Conservation (phyloP, 2,329 filamentous ascomycete species). For the Nectriaceae sp. region DNA sequence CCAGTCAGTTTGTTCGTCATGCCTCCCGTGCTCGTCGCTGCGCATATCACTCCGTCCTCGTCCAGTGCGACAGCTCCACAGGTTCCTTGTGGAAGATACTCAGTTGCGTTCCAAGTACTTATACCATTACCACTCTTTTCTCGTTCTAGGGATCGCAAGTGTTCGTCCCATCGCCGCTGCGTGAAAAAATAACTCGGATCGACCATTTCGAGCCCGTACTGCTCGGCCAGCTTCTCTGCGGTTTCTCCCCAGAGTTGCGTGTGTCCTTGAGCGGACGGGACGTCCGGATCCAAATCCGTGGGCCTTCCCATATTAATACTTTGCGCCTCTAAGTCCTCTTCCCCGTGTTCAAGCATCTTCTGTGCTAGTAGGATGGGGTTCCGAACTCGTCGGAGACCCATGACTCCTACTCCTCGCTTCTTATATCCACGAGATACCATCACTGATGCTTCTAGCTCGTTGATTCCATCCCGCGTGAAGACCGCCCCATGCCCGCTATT, state of each 20-base stretch:
- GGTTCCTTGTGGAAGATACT: constrained; percentile 80
- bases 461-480: constrained; percentile 79
- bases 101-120: constrained; percentile 59
- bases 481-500: constrained; percentile 84
- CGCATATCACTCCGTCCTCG: constrained; percentile 70
- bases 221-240: constrained; percentile 67
- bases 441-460: constrained; percentile 83
- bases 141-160: constrained; percentile 59
- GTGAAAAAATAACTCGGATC: constrained; percentile 77
- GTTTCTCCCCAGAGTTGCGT: constrained; percentile 67
- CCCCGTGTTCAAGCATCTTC: constrained; percentile 68
- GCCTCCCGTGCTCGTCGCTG: constrained; percentile 71
- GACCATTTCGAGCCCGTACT: constrained; percentile 72
- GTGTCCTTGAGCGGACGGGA: constrained; percentile 66
- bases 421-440: constrained; percentile 76
- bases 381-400: constrained; percentile 71
- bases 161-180: constrained; percentile 76
- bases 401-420: constrained; percentile 79
- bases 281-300: constrained; percentile 33
- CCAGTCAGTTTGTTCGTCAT: constrained; percentile 88
- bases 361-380: constrained; percentile 78
- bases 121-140: constrained; percentile 43
- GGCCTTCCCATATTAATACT: neutral
- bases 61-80: constrained; percentile 83
- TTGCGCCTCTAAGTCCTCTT: constrained; percentile 55